phyloP scores from a whole-genome alignment of 495 filamentous ascomycete genomes.

The Aspergillus cavernicola region DNA sequence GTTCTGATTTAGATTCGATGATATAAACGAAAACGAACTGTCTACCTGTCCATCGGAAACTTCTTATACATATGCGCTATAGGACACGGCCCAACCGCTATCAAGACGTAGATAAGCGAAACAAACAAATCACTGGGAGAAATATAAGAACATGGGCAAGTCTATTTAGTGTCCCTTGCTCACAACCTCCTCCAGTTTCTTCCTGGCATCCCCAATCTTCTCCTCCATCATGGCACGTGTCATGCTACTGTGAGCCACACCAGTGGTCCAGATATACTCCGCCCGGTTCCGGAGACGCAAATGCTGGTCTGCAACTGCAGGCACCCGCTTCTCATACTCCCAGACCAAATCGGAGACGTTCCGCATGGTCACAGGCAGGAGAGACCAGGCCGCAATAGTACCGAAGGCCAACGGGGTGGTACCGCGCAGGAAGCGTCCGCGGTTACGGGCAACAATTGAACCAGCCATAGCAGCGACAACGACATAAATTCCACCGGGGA shows the following conservation, averaged over 20 bases:
- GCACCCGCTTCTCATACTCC: constrained; percentile 84
- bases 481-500: constrained; percentile 85
- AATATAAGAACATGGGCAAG: neutral
- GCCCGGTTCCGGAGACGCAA: constrained; percentile 59
- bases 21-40: constrained; percentile 5
- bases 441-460: constrained; percentile 80
- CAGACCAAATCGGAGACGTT: constrained; percentile 82
- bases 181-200: constrained; percentile 80
- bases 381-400: constrained; percentile 66
- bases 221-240: constrained; percentile 71
- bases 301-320: constrained; percentile 75
- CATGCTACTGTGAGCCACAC: constrained; percentile 65
- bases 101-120: constrained; percentile 10
- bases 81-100: constrained; percentile 14
- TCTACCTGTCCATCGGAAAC: constrained; percentile 9
- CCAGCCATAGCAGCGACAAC: constrained; percentile 90
- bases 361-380: constrained; percentile 73
- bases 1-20: constrained; percentile 1
- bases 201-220: constrained; percentile 66
- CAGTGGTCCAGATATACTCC: constrained; percentile 64
- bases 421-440: constrained; percentile 73
- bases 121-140: constrained; percentile 8
- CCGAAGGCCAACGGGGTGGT: constrained; percentile 68
- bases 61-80: constrained; percentile 26
- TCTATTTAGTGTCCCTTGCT: constrained; percentile 66